Conservation (phyloP, 495 filamentous ascomycete genomes). For the Lasiosphaeris hirsuta region DNA sequence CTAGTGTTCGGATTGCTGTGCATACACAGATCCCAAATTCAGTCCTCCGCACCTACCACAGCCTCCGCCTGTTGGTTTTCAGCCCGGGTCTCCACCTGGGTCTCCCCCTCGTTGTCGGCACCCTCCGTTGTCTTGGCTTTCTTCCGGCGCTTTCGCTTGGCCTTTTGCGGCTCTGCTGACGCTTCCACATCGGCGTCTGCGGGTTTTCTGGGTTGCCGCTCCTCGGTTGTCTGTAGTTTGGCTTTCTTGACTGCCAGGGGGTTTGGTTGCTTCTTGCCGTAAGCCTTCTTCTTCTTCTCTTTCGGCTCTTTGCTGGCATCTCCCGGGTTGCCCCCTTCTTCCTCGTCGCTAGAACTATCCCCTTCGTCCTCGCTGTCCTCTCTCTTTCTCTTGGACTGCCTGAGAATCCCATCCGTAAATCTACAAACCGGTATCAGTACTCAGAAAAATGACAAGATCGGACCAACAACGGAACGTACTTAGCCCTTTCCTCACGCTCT, state of each 20-base stretch:
- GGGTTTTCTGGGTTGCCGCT: slow-evolving; percentile 18
- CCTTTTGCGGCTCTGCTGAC: slow-evolving; percentile 21
- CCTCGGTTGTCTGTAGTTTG: slow-evolving; percentile 21
- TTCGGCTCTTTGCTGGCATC: slow-evolving; percentile 31
- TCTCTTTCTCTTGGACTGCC: slow-evolving; percentile 48
- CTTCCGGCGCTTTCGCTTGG: slow-evolving; percentile 46
- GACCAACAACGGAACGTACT: slow-evolving; percentile 49
- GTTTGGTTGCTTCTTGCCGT: slow-evolving; percentile 81
- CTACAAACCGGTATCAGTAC: slow-evolving; percentile 16
- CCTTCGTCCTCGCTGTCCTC: slow-evolving; percentile 43
- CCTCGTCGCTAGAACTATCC: slow-evolving; percentile 21
- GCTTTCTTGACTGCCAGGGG: slow-evolving; percentile 83
- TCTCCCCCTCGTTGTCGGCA: slow-evolving; percentile 8
- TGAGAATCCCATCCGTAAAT: slow-evolving; percentile 29
- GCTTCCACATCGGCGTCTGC: slow-evolving; percentile 13
- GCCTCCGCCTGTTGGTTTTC: background rate
- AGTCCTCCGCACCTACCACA: background rate
- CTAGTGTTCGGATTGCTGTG: too few species aligned
- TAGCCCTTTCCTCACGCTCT: slow-evolving; percentile 66
- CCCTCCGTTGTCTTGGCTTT: slow-evolving; percentile 33
- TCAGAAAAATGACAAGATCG: background rate
- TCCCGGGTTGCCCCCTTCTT: slow-evolving; percentile 24
- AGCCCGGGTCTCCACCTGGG: slow-evolving; percentile 4
- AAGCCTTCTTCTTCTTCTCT: slow-evolving; percentile 55
- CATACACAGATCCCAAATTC: too few species aligned